phyloP scores from a whole-genome alignment of 208 protist genomes.

The Trypanosoma brucei region DNA sequence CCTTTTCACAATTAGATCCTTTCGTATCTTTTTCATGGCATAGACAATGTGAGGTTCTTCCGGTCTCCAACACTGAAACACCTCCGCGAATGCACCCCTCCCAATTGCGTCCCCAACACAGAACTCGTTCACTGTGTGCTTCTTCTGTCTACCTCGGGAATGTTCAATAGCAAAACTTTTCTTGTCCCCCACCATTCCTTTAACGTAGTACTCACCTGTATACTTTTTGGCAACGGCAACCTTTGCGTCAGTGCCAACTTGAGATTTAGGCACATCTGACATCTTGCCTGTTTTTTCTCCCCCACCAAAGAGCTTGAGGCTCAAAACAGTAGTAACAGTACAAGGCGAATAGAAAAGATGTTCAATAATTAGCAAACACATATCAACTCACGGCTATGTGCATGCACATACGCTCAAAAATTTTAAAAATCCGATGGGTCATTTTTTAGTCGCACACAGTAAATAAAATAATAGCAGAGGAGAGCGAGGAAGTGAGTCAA shows the following conservation, averaged over 20 bases:
- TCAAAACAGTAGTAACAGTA: too few relatives aligned
- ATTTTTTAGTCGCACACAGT: too few relatives aligned
- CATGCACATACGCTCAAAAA: too few relatives aligned
- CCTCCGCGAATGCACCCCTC: constrained; percentile 92
- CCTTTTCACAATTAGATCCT: constrained; percentile 84
- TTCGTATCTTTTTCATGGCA: constrained; percentile 90
- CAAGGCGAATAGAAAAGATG: too few relatives aligned
- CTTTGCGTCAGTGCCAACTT: constrained; percentile 24
- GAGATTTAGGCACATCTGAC: constrained; percentile 15
- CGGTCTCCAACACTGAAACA: constrained; percentile 51
- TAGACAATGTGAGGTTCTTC: constrained; percentile 72
- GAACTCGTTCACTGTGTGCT: constrained; percentile 77
- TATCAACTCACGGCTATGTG: too few relatives aligned
- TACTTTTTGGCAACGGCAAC: constrained; percentile 35
- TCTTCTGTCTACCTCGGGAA: constrained; percentile 46
- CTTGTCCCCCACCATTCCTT: constrained; percentile 22
- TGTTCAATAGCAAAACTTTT: constrained; percentile 36
- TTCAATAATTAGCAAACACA: too few relatives aligned
- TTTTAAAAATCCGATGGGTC: too few relatives aligned
- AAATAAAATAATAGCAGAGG: too few relatives aligned
- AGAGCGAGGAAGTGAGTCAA: too few relatives aligned
- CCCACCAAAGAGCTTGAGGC: too few relatives aligned
- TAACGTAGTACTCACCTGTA: constrained; percentile 34
- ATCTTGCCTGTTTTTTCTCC: not conserved
- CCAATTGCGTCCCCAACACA: constrained; percentile 85